These are phyloP conservation scores for Penicillium crustosum DNA, from an alignment of 2,329 filamentous ascomycete species.

Conservation along the genomic window DNA sequence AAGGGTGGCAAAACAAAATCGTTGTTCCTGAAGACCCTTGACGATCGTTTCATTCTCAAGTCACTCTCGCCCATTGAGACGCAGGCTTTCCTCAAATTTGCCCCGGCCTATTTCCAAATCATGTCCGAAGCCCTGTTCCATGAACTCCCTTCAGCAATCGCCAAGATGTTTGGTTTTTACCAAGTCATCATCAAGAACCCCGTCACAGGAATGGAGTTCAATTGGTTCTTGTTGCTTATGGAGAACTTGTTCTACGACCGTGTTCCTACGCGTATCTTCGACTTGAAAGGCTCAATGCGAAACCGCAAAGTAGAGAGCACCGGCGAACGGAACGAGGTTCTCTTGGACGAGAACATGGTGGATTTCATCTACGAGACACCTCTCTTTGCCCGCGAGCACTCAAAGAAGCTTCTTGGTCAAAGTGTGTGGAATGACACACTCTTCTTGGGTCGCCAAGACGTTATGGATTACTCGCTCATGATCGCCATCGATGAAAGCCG, in stretches of 20 bases:
- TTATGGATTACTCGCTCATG: conserved; percentile 99
- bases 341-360: conserved; percentile 97
- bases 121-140: conserved; percentile 97
- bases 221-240: conserved; percentile 91
- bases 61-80: conserved; percentile 88
- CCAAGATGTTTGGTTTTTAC: conserved; percentile 98
- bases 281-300: conserved; percentile 96
- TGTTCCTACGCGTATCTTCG: conserved; percentile 83
- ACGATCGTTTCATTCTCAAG: conserved; percentile 91
- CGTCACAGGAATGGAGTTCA: conserved; percentile 84
- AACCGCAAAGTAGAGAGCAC: conserved; percentile 97
- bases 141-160: conserved; percentile 91
- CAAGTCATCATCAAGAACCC: conserved; percentile 97
- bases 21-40: conserved; percentile 92
- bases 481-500: conserved; percentile 89
- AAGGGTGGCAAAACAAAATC: conserved; percentile 98
- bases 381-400: conserved; percentile 91
- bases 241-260: conserved; percentile 98
- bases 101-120: conserved; percentile 94
- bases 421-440: conserved; percentile 98
- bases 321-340: conserved; percentile 91
- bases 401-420: conserved; percentile 85
- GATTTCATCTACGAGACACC: conserved; percentile 98
- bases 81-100: conserved; percentile 89
- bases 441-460: conserved; percentile 89